Base-by-base conservation (phyloP, 306 rosid species). In the Corylus americana region DNA sequence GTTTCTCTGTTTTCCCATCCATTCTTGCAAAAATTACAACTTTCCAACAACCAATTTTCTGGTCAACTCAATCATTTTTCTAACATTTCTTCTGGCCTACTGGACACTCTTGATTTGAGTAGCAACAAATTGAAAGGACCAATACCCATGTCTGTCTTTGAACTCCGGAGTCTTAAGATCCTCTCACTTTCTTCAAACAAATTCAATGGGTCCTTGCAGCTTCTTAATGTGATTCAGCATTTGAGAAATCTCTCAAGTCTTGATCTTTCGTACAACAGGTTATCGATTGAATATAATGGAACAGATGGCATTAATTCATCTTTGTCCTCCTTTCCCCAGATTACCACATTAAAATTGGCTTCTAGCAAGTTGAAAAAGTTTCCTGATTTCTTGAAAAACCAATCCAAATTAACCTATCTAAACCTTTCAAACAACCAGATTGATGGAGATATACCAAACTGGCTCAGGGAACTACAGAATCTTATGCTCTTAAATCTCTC, bases 241-340 rank as follows among this genome's bases (percentile, higher is more conserved):
- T 18, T 87, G 0, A 11, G 14, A 5, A 82, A 82, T 73, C 86
- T 92, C 16, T 8, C 69, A 0, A 8, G 2, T 2, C 78, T 91
- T 7, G 90, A 82, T 18, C 92, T 89, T 61, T 85, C 90, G 4
- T 75, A 49, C 50, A 91, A 88, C 73, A 37, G 73, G 4, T 44
- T 91, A 64, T 70, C 14, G 0, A 6, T 91, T 20, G 53, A 63
- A n/a, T 29, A 49, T 35, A 25, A 13, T 4, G 50, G 8, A 0
- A 53, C 0, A 1, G 42, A 37, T 37, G 42, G 42, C 4, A 37
- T 37, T 0, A 72, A 22, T 12, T 64, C 31, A 18, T 16, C 27
- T 0, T 0, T 11, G 4, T 63, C 81, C 76, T 67, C 50, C 3
- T 58, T 57, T 75, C 76, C 88, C 2, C 4, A 61, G 0, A 2